Base-by-base conservation (phyloP, 352 stramenopile species). In the Phytophthora tentaculata region DNA sequence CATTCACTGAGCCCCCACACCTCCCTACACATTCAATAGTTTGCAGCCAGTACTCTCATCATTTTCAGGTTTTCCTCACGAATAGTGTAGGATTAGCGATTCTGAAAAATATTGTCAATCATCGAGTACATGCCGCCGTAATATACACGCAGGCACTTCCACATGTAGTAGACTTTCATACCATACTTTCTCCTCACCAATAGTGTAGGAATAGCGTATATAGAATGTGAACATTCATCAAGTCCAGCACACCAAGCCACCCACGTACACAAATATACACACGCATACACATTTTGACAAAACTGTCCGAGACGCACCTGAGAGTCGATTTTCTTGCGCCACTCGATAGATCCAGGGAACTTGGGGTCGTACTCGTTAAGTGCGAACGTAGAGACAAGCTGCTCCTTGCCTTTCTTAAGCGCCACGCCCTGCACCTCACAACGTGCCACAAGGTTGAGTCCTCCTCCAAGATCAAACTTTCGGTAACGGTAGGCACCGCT, bases 351-450 rank as follows among this genome's bases (percentile, higher is more conserved):
- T 49, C 88, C 86, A 5, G 81, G 72, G 58, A 97, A 80, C 79
- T 97, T 97, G 12, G 94, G 91, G 76, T 98, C 95, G 81, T 98
- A 99, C 79, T 99, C 97, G 74, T 99, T 99, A 20, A 99, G 83
- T 17, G 97, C 96, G 79, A 94, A 99, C 2, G 91, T 90, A 2
- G 96, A 97, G 66, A 99, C 97, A 77, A 97, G 97, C 70, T 97
- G 83, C 70, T 98, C 79, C 44, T 81, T 86, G 61, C 84, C 87
- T 80, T 89, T 86, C 78, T 97, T 97, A 44, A 83, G 63, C 22
- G 92, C 86, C 16, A 98, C 77, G 14, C 90, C 91, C 77, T 99
- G 96, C 22, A 99, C 73, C 74, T 99, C 97, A 56, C 94, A 98
- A 68, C 97, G 94, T 29, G 91, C 90, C 22, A 99, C 89, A 16